Percentiles rank a stretch among this genome's conserved stretches.
Evolutionary conservation across 108 stramenopile species (phyloP).

Genomic region (Pseudonitzschia delicatissima): DNA sequence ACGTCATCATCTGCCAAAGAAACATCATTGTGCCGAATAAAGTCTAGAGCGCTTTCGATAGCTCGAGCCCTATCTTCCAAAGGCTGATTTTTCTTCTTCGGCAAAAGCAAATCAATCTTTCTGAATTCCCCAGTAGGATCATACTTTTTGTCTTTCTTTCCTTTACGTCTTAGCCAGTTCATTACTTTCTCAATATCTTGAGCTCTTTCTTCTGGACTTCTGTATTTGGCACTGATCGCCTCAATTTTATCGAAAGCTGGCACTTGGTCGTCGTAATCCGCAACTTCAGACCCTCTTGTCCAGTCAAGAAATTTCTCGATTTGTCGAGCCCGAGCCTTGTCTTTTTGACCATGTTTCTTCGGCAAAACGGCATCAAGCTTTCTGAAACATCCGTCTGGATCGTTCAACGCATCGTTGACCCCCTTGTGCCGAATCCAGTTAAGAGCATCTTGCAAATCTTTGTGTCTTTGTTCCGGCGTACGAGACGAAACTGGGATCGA

Average conservation of each 20-base stretch:
- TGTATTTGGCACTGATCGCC: neutral
- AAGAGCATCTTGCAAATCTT: conserved; percentile 14
- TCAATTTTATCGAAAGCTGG: conserved; percentile 12
- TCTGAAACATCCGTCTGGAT: conserved; percentile 26
- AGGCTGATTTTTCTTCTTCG: conserved; percentile 23
- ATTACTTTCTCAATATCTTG: conserved; percentile 9
- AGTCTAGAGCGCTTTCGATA: conserved; percentile 31
- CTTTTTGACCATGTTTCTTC: conserved; percentile 15
- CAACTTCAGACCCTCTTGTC: conserved; percentile 6
- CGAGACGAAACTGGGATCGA: conserved; percentile 18
- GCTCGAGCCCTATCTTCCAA: conserved; percentile 22
- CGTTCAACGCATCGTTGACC: neutral
- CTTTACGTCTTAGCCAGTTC: conserved; percentile 33
- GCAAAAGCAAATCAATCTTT: conserved; percentile 16
- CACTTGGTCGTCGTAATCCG: neutral
- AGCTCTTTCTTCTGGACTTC: conserved; percentile 24
- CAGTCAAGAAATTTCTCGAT: conserved; percentile 34
- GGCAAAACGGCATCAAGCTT: conserved; percentile 23
- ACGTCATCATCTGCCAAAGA: conserved; percentile 6
- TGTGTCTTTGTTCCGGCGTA: conserved; percentile 20
- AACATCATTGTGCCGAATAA: conserved; percentile 18
- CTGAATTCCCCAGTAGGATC: conserved; percentile 14
- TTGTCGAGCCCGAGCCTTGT: conserved; percentile 18
- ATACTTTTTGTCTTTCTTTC: conserved; percentile 34
- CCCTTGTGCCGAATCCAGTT: conserved; percentile 13